phyloP scores from a whole-genome alignment of 768 basidiomycete species.

The Lactifluus piperatus region DNA sequence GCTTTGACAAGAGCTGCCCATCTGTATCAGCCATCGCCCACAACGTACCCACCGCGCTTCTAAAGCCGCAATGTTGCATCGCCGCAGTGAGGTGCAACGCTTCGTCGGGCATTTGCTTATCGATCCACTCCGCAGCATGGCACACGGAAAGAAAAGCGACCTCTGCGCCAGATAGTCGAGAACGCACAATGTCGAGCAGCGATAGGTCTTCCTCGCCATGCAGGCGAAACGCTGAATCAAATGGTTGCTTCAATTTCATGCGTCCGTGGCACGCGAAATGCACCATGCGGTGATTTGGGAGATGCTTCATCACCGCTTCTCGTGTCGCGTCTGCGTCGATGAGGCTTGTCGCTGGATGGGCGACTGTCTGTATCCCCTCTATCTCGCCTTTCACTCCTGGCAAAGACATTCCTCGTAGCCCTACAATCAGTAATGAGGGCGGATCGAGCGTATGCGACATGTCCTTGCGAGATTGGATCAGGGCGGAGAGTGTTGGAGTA shows the following conservation, averaged over 20 bases:
- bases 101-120: conserved; percentile 6
- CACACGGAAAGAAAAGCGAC: conserved; percentile 11
- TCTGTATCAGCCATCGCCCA: conserved; percentile 18
- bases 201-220: not conserved
- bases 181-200: conserved; percentile 8
- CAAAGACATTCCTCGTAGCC: not conserved
- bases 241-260: not conserved
- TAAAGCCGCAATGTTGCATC: conserved; percentile 16
- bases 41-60: conserved; percentile 11
- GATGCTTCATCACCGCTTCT: not conserved
- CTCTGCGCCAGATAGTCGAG: conserved; percentile 1
- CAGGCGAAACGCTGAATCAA: conserved; percentile 2
- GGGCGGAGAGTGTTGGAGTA: conserved; percentile 8
- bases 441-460: not conserved
- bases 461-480: conserved; percentile 4
- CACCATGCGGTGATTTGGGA: not conserved
- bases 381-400: conserved; percentile 1
- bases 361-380: not conserved
- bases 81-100: conserved; percentile 18
- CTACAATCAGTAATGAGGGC: not conserved
- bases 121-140: conserved; percentile 10
- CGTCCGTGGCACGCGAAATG: conserved; percentile 15
- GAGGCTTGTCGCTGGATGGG: not conserved
- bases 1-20: not conserved
- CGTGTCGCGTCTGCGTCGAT: not conserved